Base-by-base conservation (phyloP, 352 stramenopile genomes). In the Peronospora farinosa region DNA sequence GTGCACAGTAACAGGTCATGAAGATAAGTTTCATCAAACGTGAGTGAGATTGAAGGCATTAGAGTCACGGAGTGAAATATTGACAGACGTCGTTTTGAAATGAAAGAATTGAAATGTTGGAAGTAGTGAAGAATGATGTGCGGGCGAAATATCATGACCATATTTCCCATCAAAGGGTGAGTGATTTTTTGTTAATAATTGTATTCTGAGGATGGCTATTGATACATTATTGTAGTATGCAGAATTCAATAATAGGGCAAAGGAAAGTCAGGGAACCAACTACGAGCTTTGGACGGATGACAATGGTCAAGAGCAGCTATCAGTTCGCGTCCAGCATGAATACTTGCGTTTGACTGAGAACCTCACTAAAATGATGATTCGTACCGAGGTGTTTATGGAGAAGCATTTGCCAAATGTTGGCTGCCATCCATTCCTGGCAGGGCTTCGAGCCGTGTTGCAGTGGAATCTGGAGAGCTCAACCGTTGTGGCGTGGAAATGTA, bases 401-500 rank as follows among this genome's bases (percentile, higher is more conserved):
- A 59, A 67, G 13, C 59, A 81, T 27, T 11, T 57, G 3, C 25
- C 66, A 13, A 78, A 84, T 27, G 63, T 90, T 28, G 79, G 72
- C 19, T 77, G 56, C 16, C 79, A 90, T 51, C 76, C 79, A n/a
- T 86, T 90, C 36, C 47, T 90, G 13, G 74, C 68, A 6, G 79
- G 79, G 2, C 60, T 90, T 7, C 63, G 48, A n/a, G 53, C 68
- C 23, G 54, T 75, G 21, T 51, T 90, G 13, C 65, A 74, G 43
- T 82, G 63, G 68, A 90, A 88, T 33, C 51, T 86, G 12, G 63
- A 74, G 40, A 87, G 73, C 51, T 57, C 70, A 7, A 85, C 67
- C 1, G 65, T 90, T 33, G 67, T 87, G 15, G 74, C 72, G 12
- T 90, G 79, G 79, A 72, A 70, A 62, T 33, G 79, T 90, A 66